Base-by-base conservation (phyloP, 345 rosid species). In the Syzygium grande region DNA sequence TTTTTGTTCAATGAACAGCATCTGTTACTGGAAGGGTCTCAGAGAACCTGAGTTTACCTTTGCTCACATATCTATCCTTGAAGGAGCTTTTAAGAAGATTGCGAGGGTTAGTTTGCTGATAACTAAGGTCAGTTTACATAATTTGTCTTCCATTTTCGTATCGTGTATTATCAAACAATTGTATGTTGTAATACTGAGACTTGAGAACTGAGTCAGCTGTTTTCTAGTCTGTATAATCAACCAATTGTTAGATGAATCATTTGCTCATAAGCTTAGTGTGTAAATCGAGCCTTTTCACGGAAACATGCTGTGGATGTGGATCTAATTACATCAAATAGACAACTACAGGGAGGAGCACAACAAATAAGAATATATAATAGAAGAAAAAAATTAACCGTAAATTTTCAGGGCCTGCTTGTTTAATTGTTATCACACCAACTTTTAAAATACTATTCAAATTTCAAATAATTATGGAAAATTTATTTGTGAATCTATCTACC, bases 391-490 rank as follows among this genome's bases (percentile, higher is more conserved):
- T 61, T 61, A 61, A 61, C 68, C 2, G 0, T 61, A 61, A 13
- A n/a, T 61, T 13, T 30, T 61, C 0, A 2, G 34, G 58, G 2
- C 2, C 34, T 17, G 0, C 68, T 61, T 61, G 4, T 61, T 5
- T 61, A 61, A 1, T 61, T n/a, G 17, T n/a, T 61, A 12, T 61
- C 34, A 61, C n/a, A 19, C 9, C 34, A 61, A 61, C 4, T 3
- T 61, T 61, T n/a, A 13, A 61, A n/a, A 61, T 61, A 3, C 68
- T 3, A 61, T n/a, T 0, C 34, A 61, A 0, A 61, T n/a, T 61
- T 61, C 1, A 73, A 9, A 73, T 17, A 73, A 34, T 9, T 73
- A 4, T 34, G 49, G 11, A 34, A 34, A 68, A 0, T 2, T 34
- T 34, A 17, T 16, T 17, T 5, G 13, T 34, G 46, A 68, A 68